Conservation (phyloP, 2,329 filamentous ascomycete genomes). For the Trichocomaceae sp. region DNA sequence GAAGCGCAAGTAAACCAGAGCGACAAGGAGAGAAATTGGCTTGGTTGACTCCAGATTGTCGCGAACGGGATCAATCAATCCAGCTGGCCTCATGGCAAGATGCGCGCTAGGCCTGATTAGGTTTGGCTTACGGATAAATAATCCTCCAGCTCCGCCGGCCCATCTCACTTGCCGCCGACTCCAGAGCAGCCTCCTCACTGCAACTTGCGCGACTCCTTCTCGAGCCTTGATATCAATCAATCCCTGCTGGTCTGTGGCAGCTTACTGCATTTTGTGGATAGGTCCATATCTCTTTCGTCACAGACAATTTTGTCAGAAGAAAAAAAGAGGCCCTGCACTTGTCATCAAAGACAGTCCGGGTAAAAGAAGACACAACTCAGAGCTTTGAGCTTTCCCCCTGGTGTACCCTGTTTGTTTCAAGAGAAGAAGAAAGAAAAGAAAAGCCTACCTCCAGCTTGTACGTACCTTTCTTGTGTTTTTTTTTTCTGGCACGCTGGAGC, state of each 20-base stretch:
- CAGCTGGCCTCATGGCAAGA: conserved; percentile 16
- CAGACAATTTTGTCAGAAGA: conserved; percentile 9
- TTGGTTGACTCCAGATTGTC: neutral
- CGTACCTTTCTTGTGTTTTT: conserved; percentile 31
- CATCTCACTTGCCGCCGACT: neutral
- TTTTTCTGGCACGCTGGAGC: conserved; percentile 9
- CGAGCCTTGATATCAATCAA: conserved; percentile 10
- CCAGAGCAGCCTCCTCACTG: neutral
- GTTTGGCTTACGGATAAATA: conserved; percentile 16
- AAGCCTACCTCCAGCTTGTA: conserved; percentile 29
- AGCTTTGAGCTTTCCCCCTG: conserved; percentile 12
- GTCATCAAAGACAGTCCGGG: conserved; percentile 20
- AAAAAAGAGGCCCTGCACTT: conserved; percentile 22
- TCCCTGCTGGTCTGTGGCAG: conserved; percentile 21
- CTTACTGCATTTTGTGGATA: conserved; percentile 22
- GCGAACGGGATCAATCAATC: conserved; percentile 1
- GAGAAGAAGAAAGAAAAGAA: conserved; percentile 2
- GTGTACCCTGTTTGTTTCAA: conserved; percentile 9
- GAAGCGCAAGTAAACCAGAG: neutral
- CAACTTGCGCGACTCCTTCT: neutral
- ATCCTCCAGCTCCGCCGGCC: conserved; percentile 18
- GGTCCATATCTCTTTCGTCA: conserved; percentile 9
- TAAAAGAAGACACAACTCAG: conserved; percentile 14
- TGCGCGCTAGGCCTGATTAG: neutral
- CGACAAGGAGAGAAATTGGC: neutral